Conservation (phyloP, 2,329 filamentous ascomycete genomes). For the Ceratocystis huliohia region DNA sequence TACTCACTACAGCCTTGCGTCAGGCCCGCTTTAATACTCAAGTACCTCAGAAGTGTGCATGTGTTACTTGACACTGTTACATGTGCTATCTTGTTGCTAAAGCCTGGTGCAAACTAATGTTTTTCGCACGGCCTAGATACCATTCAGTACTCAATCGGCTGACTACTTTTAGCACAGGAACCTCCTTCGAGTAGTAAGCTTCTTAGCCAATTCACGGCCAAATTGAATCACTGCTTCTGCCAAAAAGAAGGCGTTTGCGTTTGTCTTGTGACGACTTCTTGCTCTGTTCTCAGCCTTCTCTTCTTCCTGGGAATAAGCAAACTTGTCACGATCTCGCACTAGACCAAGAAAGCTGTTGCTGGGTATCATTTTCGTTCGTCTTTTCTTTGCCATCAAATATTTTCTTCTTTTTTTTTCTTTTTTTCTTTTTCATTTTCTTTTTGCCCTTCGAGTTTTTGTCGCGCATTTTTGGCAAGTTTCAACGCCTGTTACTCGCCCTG, state of each 20-base stretch:
- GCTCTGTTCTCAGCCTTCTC: neutral
- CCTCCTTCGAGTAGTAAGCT: conserved; percentile 1
- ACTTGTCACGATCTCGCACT: neutral
- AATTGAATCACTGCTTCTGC: neutral
- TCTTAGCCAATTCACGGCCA: conserved; percentile 1
- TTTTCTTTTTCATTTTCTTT: neutral
- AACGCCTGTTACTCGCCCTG: neutral
- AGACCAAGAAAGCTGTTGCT: neutral
- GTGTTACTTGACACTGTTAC: no score
- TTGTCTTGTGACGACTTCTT: conserved; percentile 9
- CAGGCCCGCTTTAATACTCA: neutral
- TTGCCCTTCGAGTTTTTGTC: neutral
- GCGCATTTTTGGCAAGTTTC: conserved; percentile 10
- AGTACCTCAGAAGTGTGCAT: neutral
- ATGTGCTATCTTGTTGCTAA: no score
- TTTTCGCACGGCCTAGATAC: neutral
- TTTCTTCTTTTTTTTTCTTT: neutral
- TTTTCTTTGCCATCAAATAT: neutral
- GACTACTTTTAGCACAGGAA: conserved; percentile 5
- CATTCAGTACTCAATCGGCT: neutral
- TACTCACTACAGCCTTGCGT: neutral
- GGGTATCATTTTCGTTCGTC: neutral
- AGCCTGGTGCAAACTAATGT: neutral
- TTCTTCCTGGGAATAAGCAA: neutral
- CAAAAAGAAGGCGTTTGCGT: neutral